Evolutionary conservation across 768 basidiomycete species (phyloP), one percentile per base, ranked within the genome.

Genomic region (Atractiella rhizophila): DNA sequence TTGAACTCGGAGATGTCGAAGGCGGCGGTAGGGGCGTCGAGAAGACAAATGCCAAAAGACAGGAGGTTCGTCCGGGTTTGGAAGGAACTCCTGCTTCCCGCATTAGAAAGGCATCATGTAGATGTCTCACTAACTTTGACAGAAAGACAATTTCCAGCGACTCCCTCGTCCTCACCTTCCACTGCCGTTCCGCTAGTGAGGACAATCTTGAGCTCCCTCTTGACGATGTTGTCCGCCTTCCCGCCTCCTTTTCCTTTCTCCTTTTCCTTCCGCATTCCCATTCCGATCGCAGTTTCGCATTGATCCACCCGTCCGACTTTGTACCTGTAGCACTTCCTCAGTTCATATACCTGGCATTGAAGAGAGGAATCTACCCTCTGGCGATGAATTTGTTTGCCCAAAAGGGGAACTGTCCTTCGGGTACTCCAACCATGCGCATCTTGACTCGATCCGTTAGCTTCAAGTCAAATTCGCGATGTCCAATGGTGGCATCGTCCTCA

Each of bases 351-450:
- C 31, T 25, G 37, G 11, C 54, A 37, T 55, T 56, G 43, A 54
- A 56, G 1, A 57, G 9, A 60, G 49, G 48, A 60, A 61, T 35
- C 58, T 54, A 18, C 55, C 58, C 58, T 55, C 58, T 32, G 10
- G 32, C 46, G 5, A 47, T 26, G 43, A 47, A 47, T 28, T 47
- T 46, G 36, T 40, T 76, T 15, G 77, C 77, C 80, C 79, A 86
- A 52, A 77, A 76, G 52, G 86, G 82, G 60, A 98, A 86, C 2
- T 74, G 73, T 60, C 69, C 72, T 55, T 96, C 91, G 0, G 91
- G 91, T 5, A 96, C 86, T 28, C 91, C 91, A 29, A 80, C 88
- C 88, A 98, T 98, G 46, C 75, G 83, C 91, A 98, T 98, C 60
- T 96, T 96, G 34, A 96, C 91, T 46, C 91, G 64, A 41, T 74